Evolutionary conservation across 1,139 yeast species (phyloP).

Genomic region (Pneumocystis carinii): DNA sequence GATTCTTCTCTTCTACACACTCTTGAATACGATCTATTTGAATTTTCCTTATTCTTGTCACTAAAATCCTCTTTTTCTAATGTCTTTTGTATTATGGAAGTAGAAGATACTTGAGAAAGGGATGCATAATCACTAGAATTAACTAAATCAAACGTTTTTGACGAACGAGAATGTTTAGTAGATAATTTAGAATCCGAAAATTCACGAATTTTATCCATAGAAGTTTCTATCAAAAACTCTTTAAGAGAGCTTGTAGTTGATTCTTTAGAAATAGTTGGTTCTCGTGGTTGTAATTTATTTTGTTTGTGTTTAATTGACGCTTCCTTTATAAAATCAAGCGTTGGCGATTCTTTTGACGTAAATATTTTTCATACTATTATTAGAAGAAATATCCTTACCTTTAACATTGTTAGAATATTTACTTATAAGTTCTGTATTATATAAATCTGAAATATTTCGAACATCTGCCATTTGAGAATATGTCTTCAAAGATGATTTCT

Average conservation of each 20-base stretch:
- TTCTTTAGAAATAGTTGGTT: not conserved
- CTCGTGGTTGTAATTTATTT: not conserved
- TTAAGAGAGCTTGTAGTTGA: not conserved
- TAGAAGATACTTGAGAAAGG: not conserved
- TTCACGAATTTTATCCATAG: not conserved
- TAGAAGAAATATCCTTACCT: not conserved
- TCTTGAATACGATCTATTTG: not conserved
- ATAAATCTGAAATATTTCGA: not conserved
- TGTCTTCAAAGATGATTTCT: not conserved
- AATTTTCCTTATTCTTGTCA: not conserved
- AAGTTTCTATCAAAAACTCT: not conserved
- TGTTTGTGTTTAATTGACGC: not conserved
- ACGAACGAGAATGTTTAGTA: not conserved
- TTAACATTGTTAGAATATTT: not conserved
- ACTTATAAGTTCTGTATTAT: not conserved
- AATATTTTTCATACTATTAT: not conserved
- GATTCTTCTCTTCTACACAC: not conserved
- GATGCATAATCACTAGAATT: not conserved
- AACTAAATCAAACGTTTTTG: not conserved
- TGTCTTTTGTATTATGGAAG: not conserved
- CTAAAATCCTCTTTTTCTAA: not conserved
- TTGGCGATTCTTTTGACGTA: not conserved
- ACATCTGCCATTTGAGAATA: not conserved
- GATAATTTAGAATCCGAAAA: not conserved
- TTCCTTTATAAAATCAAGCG: not conserved